Evolutionary conservation across 2,329 filamentous ascomycete species (phyloP), one percentile per base, ranked within the genome.

Genomic region (Aspergillus puulaauensis): DNA sequence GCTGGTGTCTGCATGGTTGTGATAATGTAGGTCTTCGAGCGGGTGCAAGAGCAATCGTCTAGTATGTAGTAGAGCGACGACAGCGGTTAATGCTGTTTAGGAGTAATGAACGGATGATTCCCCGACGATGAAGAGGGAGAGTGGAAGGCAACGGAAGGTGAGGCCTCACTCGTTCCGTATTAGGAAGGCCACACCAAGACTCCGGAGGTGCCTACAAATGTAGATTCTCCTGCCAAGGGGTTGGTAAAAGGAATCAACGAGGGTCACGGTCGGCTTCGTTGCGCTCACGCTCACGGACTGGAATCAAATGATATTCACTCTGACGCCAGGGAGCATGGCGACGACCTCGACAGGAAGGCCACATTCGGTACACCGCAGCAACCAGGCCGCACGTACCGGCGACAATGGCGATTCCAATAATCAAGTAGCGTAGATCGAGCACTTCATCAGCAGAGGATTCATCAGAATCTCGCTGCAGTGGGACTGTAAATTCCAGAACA

Each of bases 221-320:
- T 11, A 3, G 9, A 3, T 27, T 4, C 9, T 4, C 27, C 9
- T 31, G 3, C 27, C 9, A 31, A 11, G 1, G 9, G 3, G 4
- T 12, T 1, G 15, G 35, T 21, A 17, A 21, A n/a, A 4, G 9
- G 15, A 19, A 12, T 48, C 45, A 33, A 8, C 31, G 14, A 5
- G 17, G 15, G 6, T 31, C 27, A 31, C 27, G 27, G 27, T 31
- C 9, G 4, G 8, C 27, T 3, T 24, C n/a, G 6, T n/a, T 17
- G 12, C 15, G 24, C 11, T 57, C 54, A 27, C 45, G 56, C 2
- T 62, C 63, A 19, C 52, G 51, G 31, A 63, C 55, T 8, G 58
- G 54, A 4, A 66, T 53, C 17, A 65, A 44, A 43, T 61, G 58
- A 33, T 66, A 66, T 7, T 60, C 58, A 24, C 33, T 56, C 1